Evolutionary conservation across 1,284 basidiomycete genomes (phyloP).

Genomic region (Neotropicomus parvogracilis): DNA sequence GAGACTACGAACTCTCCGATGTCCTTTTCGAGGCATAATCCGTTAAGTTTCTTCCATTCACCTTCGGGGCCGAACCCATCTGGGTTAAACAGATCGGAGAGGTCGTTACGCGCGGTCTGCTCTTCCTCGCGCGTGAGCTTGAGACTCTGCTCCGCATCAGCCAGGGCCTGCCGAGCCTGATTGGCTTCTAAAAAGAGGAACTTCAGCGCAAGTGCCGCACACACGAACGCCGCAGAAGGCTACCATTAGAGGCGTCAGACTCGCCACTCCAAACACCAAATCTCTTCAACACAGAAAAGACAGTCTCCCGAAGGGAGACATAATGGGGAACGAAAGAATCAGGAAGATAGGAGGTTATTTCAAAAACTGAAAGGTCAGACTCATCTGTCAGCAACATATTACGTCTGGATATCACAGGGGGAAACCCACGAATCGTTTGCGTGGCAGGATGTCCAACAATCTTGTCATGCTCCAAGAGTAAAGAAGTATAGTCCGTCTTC

Average conservation of each 20-base stretch:
- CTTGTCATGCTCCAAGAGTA: conserved; percentile 75
- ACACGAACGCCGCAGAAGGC: neutral
- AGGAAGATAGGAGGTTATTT: conserved; percentile 83
- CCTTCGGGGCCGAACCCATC: conserved; percentile 77
- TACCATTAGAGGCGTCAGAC: conserved; percentile 45
- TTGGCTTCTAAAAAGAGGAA: conserved; percentile 42
- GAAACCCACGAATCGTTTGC: conserved; percentile 50
- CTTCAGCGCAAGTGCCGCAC: conserved; percentile 2
- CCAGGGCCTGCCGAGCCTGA: conserved; percentile 62
- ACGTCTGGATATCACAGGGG: neutral
- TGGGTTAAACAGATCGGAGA: conserved; percentile 61
- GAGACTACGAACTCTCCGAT: conserved; percentile 75
- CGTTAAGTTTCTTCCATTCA: conserved; percentile 95
- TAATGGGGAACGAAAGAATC: conserved; percentile 77
- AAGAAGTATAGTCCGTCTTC: conserved; percentile 65
- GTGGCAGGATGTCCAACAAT: conserved; percentile 47
- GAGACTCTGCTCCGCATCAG: conserved; percentile 56
- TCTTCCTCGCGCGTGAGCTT: conserved; percentile 45
- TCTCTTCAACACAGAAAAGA: conserved; percentile 64
- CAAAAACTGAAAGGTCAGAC: conserved; percentile 59
- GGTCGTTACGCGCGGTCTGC: conserved; percentile 47
- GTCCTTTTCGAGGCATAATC: conserved; percentile 76
- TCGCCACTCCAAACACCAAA: conserved; percentile 56
- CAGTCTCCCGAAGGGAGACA: conserved; percentile 61
- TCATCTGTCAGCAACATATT: conserved; percentile 9